Conservation (phyloP, 371 early-diverging fungal genomes). For the Mortierella sp. region DNA sequence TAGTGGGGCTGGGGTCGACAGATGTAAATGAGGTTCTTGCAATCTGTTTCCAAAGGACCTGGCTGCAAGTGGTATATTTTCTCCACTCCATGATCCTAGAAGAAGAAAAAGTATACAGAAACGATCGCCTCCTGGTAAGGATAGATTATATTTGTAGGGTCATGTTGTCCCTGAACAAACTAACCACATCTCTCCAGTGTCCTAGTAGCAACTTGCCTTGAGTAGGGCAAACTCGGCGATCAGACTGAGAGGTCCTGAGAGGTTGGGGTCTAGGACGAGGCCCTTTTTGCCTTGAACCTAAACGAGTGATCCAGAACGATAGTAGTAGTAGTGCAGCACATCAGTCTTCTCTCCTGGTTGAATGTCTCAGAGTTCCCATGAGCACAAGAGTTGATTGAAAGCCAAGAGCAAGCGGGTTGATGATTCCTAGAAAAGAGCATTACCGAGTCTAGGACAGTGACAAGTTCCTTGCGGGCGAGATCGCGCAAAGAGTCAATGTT, state of each 20-base stretch:
- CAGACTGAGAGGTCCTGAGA: conserved; percentile 86
- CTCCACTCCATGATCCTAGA: conserved; percentile 93
- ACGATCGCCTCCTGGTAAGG: too few species aligned
- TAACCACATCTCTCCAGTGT: not conserved
- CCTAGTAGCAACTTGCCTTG: conserved; percentile 64
- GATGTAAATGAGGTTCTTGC: conserved; percentile 82
- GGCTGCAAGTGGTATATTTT: conserved; percentile 87
- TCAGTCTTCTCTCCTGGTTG: not conserved
- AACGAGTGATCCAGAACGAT: not conserved
- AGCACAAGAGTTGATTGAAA: not conserved
- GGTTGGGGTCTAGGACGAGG: conserved; percentile 85
- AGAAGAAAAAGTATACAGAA: not conserved
- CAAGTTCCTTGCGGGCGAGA: conserved; percentile 75
- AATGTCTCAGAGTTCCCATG: not conserved
- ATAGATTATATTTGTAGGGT: not conserved
- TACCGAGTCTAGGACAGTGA: conserved; percentile 82
- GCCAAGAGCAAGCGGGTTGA: not conserved
- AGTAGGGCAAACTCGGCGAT: conserved; percentile 87
- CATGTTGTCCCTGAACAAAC: too few species aligned
- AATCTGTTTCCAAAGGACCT: conserved; percentile 71
- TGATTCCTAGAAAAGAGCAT: conserved; percentile 7
- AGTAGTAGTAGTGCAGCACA: conserved; percentile 6
- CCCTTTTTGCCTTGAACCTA: conserved; percentile 92
- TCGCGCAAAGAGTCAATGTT: conserved; percentile 72
- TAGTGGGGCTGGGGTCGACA: conserved; percentile 80